These are phyloP conservation scores for Protomyces inundatus DNA, from an alignment of 1,139 yeast species.

Conservation along the genomic window DNA sequence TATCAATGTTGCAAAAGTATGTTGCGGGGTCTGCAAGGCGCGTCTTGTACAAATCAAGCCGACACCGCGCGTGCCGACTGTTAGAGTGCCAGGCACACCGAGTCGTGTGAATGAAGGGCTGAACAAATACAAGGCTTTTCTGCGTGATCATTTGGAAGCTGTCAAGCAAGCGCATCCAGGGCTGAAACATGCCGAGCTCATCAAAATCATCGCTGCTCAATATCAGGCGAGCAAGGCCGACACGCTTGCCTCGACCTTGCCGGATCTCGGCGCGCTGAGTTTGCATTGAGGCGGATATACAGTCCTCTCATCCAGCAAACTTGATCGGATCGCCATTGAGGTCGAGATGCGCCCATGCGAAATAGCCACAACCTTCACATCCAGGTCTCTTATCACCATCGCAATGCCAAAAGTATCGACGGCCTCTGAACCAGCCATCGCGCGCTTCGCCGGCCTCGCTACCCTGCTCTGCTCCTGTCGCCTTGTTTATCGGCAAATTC, in stretches of 20 bases:
- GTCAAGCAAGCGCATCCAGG: conserved; percentile 7
- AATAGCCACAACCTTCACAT: neutral
- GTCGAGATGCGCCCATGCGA: neutral
- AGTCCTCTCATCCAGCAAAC: no score
- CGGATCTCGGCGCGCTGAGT: neutral
- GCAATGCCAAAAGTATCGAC: neutral
- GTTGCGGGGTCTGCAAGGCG: conserved; percentile 19
- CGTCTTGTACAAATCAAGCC: conserved; percentile 19
- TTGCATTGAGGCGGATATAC: neutral
- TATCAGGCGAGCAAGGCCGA: neutral
- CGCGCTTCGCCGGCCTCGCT: neutral
- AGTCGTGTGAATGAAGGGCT: neutral
- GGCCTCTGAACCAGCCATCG: neutral
- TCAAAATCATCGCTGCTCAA: conserved; percentile 17
- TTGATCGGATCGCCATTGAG: neutral
- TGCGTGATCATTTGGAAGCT: conserved; percentile 7
- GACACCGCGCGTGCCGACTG: neutral
- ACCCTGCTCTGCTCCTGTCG: neutral
- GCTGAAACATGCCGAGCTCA: conserved; percentile 13
- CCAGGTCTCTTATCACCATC: neutral
- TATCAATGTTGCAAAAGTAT: conserved; percentile 16
- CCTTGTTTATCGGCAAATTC: neutral
- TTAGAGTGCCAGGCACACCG: neutral
- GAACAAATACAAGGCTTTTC: conserved; percentile 7
- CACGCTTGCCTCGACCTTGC: neutral